Percentiles rank a stretch among this genome's conserved stretches.
These are phyloP conservation scores for Coemansia sp. DNA, from an alignment of 192 early-diverging fungal genomes.

Conservation along the genomic window DNA sequence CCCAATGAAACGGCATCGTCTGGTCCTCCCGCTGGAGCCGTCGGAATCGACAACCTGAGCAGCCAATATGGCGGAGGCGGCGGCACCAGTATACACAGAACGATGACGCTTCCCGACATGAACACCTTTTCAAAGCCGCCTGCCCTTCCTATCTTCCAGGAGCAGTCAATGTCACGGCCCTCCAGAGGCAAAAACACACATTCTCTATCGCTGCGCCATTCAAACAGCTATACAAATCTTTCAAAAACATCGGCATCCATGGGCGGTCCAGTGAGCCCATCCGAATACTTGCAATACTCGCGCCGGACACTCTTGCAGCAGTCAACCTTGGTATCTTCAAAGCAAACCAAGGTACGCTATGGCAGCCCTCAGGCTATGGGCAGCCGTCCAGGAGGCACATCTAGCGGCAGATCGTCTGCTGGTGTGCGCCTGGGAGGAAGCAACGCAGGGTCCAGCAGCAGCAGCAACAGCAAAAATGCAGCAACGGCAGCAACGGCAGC, in stretches of 20 bases:
- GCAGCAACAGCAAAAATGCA: background rate
- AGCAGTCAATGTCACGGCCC: background rate
- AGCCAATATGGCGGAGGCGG: background rate
- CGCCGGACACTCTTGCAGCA: conserved; percentile 34
- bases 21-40: background rate
- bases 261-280: conserved; percentile 37
- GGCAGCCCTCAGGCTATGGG: background rate
- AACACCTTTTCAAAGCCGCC: conserved; percentile 11
- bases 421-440: background rate
- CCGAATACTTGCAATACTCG: conserved; percentile 51
- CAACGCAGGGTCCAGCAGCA: no score
- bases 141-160: conserved; percentile 35
- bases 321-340: conserved; percentile 11
- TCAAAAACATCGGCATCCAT: conserved; percentile 30
- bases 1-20: conserved; percentile 2
- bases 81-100: conserved; percentile 6
- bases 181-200: conserved; percentile 11
- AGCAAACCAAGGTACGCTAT: background rate
- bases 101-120: conserved; percentile 3
- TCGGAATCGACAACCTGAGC: background rate
- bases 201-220: conserved; percentile 20
- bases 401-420: conserved; percentile 8
- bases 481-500: background rate
- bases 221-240: conserved; percentile 33
- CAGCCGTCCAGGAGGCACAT: conserved; percentile 4